These are phyloP conservation scores for Aristolochia californica DNA, from an alignment of 164 flowering plant species.

Conservation along the genomic window DNA sequence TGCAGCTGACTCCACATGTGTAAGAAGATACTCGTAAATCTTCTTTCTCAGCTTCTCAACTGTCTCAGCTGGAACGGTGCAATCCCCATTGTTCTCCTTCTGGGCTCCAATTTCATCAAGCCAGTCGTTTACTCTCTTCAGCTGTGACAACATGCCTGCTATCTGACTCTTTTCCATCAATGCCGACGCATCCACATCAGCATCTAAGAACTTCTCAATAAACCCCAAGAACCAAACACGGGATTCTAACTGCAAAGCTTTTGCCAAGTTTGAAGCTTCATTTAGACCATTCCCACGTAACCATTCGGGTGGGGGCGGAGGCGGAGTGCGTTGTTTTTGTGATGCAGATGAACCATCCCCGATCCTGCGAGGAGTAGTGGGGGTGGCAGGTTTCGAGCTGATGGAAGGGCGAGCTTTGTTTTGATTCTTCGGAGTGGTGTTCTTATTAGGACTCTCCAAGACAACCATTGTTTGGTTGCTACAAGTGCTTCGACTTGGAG, in stretches of 20 bases:
- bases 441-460: conserved; percentile 47
- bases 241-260: conserved; percentile 43
- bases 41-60: conserved; percentile 78
- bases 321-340: conserved; percentile 15
- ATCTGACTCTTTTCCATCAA: conserved; percentile 69
- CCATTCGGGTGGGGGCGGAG: conserved; percentile 58
- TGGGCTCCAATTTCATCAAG: conserved; percentile 52
- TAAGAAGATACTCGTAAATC: conserved; percentile 88
- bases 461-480: conserved; percentile 44
- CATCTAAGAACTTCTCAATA: conserved; percentile 75
- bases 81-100: conserved; percentile 37
- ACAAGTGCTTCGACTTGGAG: conserved; percentile 22
- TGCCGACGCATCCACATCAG: conserved; percentile 45
- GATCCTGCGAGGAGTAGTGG: conserved; percentile 34
- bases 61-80: conserved; percentile 46
- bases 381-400: conserved; percentile 32
- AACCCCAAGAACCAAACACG: conserved; percentile 88
- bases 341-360: conserved; percentile 15
- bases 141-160: conserved; percentile 85
- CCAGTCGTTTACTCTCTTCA: conserved; percentile 95
- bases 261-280: conserved; percentile 66
- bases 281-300: conserved; percentile 57
- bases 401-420: conserved; percentile 44
- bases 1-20: conserved; percentile 93
- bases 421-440: conserved; percentile 28